A percentile compares a stretch with the other conserved stretches of the same genome.
Evolutionary conservation across 1,139 yeast genomes (phyloP).

Genomic region (Hyphopichia burtonii): DNA sequence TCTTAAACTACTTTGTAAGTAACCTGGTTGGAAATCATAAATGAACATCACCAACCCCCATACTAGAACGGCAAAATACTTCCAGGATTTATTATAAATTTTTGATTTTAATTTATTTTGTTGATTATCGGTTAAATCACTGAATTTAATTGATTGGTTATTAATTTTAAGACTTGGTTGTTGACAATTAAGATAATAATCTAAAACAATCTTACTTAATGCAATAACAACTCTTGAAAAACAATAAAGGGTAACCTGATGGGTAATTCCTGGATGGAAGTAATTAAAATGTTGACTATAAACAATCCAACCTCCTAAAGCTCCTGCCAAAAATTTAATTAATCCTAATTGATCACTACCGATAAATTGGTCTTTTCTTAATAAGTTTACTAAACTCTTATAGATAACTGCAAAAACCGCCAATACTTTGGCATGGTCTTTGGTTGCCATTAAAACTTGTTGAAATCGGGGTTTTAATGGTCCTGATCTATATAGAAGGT

Average conservation of each 20-base stretch:
- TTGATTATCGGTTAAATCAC: slow-evolving; percentile 30
- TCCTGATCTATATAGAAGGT: slow-evolving; percentile 51
- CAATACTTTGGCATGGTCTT: slow-evolving; percentile 64
- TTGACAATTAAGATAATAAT: slow-evolving; percentile 32
- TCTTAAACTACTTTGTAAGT: slow-evolving; percentile 65
- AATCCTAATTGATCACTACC: slow-evolving; percentile 25
- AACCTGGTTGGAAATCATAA: slow-evolving; percentile 62
- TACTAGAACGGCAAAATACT: slow-evolving; percentile 61
- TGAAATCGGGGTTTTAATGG: slow-evolving; percentile 47
- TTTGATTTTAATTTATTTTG: slow-evolving; percentile 32
- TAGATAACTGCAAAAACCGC: slow-evolving; percentile 68
- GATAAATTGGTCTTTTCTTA: slow-evolving; percentile 33
- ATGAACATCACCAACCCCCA: slow-evolving; percentile 80
- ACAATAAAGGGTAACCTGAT: slow-evolving; percentile 62
- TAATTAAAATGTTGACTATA: slow-evolving; percentile 57
- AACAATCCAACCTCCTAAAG: slow-evolving; percentile 62
- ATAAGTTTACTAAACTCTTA: slow-evolving; percentile 37
- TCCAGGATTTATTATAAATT: slow-evolving; percentile 55
- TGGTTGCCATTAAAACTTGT: slow-evolving; percentile 56
- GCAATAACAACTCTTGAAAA: slow-evolving; percentile 60
- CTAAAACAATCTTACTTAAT: slow-evolving; percentile 46
- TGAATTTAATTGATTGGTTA: slow-evolving; percentile 23
- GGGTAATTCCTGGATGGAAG: slow-evolving; percentile 51
- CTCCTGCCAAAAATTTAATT: slow-evolving; percentile 60
- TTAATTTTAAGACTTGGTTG: slow-evolving; percentile 32